Base-by-base conservation (phyloP, 2,329 filamentous ascomycete genomes). In the Neofusicoccum umdonicola region DNA sequence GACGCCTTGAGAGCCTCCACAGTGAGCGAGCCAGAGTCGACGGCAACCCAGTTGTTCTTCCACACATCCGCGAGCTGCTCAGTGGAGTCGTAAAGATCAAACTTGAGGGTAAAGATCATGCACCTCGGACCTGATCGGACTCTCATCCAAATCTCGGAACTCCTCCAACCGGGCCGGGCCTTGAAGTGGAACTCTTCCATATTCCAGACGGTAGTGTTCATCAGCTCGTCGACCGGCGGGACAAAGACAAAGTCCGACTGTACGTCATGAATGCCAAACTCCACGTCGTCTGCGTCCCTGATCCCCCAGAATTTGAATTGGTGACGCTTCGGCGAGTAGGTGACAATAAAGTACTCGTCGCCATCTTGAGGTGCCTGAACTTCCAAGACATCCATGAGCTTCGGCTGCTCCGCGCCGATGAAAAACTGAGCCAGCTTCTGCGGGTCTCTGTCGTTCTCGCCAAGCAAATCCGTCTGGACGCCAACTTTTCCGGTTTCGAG, bases 291-390 rank as follows among this genome's bases (percentile, higher is more conserved):
- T 69, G 85, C 85, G 62, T 88, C 86, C 69, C 88, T 86, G 17
- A 90, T 85, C 62, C 86, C 86, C 92, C 93, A 99, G 74, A 99
- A 93, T 76, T 97, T 98, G 83, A 99, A 98, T 73, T 94, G 90
- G 41, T 95, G 86, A 35, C 93, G 90, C 68, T 95, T 87, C 0
- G 95, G 94, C 11, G 93, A 97, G 76, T 93, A 97, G 8, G 92
- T 94, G 42, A 92, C 87, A 62, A 94, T 85, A 65, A 85, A 84
- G 72, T 87, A 89, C 44, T 78, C 73, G 66, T 82, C 81, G 19
- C 79, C 80, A 60, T 81, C 78, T 34, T 81, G 70, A 19, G 81
- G 79, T 17, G 79, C 79, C 51, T 81, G 78, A 12, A 83, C 82
- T 13, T 88, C 86, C 62, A 93, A 83, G 17, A 97, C 82, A 64